These are phyloP conservation scores for Akanthomyces uredinophilus DNA, from an alignment of 2,329 filamentous ascomycete genomes.

Conservation along the genomic window DNA sequence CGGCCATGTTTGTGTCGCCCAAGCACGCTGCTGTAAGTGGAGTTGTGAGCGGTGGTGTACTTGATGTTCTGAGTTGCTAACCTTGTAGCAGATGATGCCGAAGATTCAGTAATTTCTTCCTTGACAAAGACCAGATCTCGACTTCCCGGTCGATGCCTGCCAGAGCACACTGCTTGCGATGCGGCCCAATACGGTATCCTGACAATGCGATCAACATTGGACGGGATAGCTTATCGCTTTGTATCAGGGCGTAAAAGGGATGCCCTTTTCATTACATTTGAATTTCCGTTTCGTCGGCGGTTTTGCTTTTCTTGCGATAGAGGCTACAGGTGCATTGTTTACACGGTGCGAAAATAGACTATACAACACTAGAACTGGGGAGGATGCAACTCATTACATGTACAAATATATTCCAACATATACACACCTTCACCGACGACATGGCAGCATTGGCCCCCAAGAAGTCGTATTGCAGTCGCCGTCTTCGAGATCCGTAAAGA, in stretches of 20 bases:
- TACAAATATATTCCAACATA: not conserved
- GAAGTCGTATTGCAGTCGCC: not conserved
- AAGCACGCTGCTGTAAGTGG: conserved; percentile 70
- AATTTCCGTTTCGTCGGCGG: not conserved
- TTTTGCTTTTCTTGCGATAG: not conserved
- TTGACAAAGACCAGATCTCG: too few relatives aligned
- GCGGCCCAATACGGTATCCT: not conserved
- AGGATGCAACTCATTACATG: not conserved
- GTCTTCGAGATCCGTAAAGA: too few relatives aligned
- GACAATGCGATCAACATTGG: not conserved
- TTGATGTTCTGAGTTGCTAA: not conserved
- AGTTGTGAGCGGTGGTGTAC: not conserved
- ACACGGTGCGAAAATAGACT: not conserved
- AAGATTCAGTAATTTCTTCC: conserved; percentile 1
- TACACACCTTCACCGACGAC: not conserved
- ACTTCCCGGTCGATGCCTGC: too few relatives aligned
- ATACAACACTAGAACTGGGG: not conserved
- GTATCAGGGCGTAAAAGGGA: not conserved
- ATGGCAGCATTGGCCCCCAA: not conserved
- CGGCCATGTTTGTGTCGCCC: conserved; percentile 83
- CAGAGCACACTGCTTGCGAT: not conserved
- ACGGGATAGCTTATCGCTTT: not conserved
- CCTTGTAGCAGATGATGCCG: not conserved
- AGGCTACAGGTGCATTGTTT: not conserved
- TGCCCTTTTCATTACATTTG: not conserved